These are phyloP conservation scores for Kwoniella europaea DNA, from an alignment of 768 basidiomycete genomes.

Conservation along the genomic window DNA sequence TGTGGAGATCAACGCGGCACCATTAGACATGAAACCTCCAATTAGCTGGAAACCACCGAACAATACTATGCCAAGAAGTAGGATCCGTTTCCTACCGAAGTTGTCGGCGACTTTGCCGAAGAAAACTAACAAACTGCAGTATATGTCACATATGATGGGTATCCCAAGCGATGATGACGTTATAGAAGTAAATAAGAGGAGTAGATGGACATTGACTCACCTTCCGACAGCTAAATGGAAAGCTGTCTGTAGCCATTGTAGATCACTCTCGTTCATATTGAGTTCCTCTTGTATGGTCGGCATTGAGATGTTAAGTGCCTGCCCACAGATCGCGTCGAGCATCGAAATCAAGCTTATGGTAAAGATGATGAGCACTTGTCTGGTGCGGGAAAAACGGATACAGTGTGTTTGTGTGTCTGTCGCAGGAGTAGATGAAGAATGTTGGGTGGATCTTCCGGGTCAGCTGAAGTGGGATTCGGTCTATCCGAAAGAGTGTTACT, in stretches of 20 bases:
- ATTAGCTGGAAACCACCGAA: conserved; percentile 66
- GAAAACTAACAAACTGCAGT: conserved; percentile 37
- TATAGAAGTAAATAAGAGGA: too few relatives aligned
- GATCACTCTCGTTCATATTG: background rate
- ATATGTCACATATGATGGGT: too few relatives aligned
- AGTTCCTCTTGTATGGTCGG: background rate
- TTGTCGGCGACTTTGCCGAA: conserved; percentile 47
- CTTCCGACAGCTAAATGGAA: background rate
- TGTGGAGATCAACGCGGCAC: conserved; percentile 69
- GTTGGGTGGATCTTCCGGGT: too few relatives aligned
- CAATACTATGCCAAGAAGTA: conserved; percentile 67
- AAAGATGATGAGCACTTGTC: background rate
- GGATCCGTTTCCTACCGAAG: conserved; percentile 73
- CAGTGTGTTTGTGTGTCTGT: too few relatives aligned
- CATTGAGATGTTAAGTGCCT: background rate
- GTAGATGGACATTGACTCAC: background rate
- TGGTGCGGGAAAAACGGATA: background rate
- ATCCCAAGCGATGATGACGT: too few relatives aligned
- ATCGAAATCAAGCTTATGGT: background rate
- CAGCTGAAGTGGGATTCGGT: too few relatives aligned
- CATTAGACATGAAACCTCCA: conserved; percentile 58
- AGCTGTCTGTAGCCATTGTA: background rate
- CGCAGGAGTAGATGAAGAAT: too few relatives aligned
- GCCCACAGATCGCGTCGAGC: background rate
- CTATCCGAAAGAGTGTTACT: too few relatives aligned